These are phyloP conservation scores for Cyclotella choctawhatcheeana DNA, from an alignment of 108 stramenopile species.

Conservation along the genomic window DNA sequence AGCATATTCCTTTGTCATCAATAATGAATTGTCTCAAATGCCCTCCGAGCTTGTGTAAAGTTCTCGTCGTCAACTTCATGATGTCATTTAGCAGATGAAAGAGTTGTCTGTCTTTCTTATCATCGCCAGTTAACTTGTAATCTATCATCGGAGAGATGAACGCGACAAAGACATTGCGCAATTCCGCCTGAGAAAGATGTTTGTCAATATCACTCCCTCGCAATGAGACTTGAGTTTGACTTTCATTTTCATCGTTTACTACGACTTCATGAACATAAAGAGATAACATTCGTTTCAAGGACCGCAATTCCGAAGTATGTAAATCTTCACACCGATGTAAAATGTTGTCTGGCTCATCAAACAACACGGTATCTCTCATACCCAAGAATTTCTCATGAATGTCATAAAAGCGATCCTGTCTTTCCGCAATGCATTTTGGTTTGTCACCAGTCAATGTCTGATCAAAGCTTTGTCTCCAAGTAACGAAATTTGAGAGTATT, in stretches of 20 bases:
- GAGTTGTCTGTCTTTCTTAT: slow-evolving; percentile 37
- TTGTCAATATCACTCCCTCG: slow-evolving; percentile 33
- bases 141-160: slow-evolving; percentile 63
- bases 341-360: slow-evolving; percentile 27
- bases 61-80: slow-evolving; percentile 62
- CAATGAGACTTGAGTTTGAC: slow-evolving; percentile 17
- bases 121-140: slow-evolving; percentile 53
- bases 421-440: slow-evolving; percentile 31
- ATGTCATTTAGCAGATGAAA: slow-evolving; percentile 68
- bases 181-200: slow-evolving; percentile 69
- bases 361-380: slow-evolving; percentile 17
- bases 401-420: slow-evolving; percentile 29
- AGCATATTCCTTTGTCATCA: slow-evolving; percentile 79
- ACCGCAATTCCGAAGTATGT: slow-evolving; percentile 42
- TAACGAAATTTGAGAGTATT: slow-evolving; percentile 16
- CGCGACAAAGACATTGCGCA: slow-evolving; percentile 67
- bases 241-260: slow-evolving; percentile 65
- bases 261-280: slow-evolving; percentile 83
- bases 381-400: slow-evolving; percentile 13
- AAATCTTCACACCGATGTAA: slow-evolving; percentile 40
- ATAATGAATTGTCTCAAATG: slow-evolving; percentile 82
- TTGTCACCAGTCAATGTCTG: background rate
- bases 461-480: slow-evolving; percentile 21
- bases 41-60: slow-evolving; percentile 58
- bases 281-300: slow-evolving; percentile 60